Conservation (phyloP, 2,329 filamentous ascomycete species). For the Emmonsiellopsis sp. region DNA sequence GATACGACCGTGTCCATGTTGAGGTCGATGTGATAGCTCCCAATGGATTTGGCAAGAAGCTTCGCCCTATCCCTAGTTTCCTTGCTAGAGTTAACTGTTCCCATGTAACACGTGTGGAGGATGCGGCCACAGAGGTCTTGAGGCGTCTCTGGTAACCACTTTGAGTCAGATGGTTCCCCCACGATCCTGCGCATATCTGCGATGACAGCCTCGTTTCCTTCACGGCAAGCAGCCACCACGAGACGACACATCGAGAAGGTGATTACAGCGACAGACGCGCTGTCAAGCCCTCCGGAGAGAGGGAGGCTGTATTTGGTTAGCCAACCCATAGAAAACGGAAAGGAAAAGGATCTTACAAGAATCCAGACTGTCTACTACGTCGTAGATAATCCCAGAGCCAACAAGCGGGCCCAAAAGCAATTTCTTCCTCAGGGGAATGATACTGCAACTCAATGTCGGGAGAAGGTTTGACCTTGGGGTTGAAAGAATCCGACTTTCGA, state of each 20-base stretch:
- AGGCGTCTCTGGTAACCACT: slow-evolving; percentile 42
- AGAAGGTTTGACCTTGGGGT: slow-evolving; percentile 10
- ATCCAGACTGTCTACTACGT: slow-evolving; percentile 9
- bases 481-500: slow-evolving; percentile 12
- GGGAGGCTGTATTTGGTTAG: slow-evolving; percentile 19
- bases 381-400: slow-evolving; percentile 25
- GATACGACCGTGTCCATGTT: slow-evolving; percentile 58
- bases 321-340: slow-evolving; percentile 5
- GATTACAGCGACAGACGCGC: slow-evolving; percentile 20
- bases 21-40: slow-evolving; percentile 59
- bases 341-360: background rate
- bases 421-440: slow-evolving; percentile 20
- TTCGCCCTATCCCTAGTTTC: slow-evolving; percentile 59
- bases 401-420: slow-evolving; percentile 14
- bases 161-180: slow-evolving; percentile 20
- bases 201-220: slow-evolving; percentile 17
- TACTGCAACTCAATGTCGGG: slow-evolving; percentile 11
- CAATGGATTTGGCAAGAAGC: slow-evolving; percentile 49
- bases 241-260: slow-evolving; percentile 26
- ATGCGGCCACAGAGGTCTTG: slow-evolving; percentile 49
- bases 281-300: slow-evolving; percentile 25
- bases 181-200: slow-evolving; percentile 24
- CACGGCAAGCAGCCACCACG: slow-evolving; percentile 18
- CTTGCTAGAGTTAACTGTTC: slow-evolving; percentile 53
- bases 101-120: slow-evolving; percentile 59